Percentiles rank a stretch among this genome's conserved stretches.
Conservation (phyloP, 2,329 filamentous ascomycete genomes). For the Bipolaris bicolor region DNA sequence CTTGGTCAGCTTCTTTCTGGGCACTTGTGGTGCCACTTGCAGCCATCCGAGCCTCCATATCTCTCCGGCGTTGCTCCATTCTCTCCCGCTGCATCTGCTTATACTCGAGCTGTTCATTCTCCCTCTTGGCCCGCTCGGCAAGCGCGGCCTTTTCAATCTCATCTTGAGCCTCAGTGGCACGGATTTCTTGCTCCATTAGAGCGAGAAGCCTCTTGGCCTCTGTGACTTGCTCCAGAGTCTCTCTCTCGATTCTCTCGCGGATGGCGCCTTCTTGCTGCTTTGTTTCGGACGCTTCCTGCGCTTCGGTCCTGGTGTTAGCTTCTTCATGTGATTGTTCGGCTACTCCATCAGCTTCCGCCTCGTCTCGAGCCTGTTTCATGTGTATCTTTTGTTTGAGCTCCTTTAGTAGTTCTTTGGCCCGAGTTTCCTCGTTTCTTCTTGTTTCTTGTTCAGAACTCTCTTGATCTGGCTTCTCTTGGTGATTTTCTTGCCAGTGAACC, state of each 20-base stretch:
- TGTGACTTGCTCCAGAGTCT: slow-evolving; percentile 14
- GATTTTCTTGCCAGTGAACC: background rate
- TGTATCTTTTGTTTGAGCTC: slow-evolving; percentile 1
- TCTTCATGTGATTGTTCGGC: slow-evolving; percentile 3
- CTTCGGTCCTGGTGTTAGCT: background rate
- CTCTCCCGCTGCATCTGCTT: slow-evolving; percentile 12
- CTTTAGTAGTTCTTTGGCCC: slow-evolving; percentile 5
- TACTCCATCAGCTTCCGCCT: slow-evolving; percentile 8
- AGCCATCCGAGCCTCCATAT: slow-evolving; percentile 12
- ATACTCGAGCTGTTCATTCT: slow-evolving; percentile 12
- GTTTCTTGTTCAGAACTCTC: slow-evolving; percentile 12
- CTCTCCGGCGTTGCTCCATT: slow-evolving; percentile 10
- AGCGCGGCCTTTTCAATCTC: slow-evolving; percentile 10
- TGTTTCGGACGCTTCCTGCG: slow-evolving; percentile 4
- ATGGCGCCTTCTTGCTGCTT: slow-evolving; percentile 5
- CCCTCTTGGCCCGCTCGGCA: slow-evolving; percentile 11
- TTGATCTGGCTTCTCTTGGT: slow-evolving; percentile 10
- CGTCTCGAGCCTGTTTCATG: slow-evolving; percentile 4
- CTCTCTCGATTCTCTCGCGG: slow-evolving; percentile 13
- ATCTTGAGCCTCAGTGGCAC: slow-evolving; percentile 7
- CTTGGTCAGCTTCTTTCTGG: slow-evolving; percentile 13
- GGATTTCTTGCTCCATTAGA: slow-evolving; percentile 14
- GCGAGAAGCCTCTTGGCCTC: slow-evolving; percentile 14
- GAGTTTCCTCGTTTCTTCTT: slow-evolving; percentile 8
- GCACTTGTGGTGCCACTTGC: slow-evolving; percentile 4